A percentile compares a stretch with the other conserved stretches of the same genome.
Evolutionary conservation across 192 early-diverging fungal genomes (phyloP).

Genomic region (Entomortierella chlamydospora): DNA sequence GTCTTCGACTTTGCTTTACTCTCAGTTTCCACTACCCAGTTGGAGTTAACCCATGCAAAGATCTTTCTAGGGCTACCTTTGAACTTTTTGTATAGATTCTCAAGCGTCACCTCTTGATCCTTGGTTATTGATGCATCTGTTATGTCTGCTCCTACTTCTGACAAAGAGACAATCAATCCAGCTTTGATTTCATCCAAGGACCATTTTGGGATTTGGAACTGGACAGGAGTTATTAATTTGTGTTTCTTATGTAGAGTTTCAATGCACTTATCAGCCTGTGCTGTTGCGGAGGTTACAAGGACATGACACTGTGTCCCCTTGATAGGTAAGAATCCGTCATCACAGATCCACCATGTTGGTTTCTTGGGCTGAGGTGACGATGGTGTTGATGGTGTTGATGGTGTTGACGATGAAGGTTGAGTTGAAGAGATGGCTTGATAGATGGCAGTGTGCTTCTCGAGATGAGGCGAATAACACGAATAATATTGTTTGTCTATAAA

Average conservation of each 20-base stretch:
- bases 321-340: constrained; percentile 41
- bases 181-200: constrained; percentile 33
- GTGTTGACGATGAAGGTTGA: neutral
- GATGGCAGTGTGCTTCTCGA: constrained; percentile 23
- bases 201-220: constrained; percentile 49
- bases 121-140: neutral
- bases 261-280: constrained; percentile 1
- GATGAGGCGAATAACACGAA: constrained; percentile 39
- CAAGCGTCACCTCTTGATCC: constrained; percentile 22
- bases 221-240: constrained; percentile 4
- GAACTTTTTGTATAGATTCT: constrained; percentile 15
- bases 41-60: constrained; percentile 32
- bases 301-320: constrained; percentile 26
- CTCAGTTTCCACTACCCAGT: constrained; percentile 15
- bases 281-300: constrained; percentile 9
- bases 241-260: constrained; percentile 33
- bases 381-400: too few relatives aligned
- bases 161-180: constrained; percentile 20
- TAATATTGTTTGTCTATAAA: constrained; percentile 25
- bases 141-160: neutral
- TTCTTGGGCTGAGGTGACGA: neutral
- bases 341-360: constrained; percentile 46
- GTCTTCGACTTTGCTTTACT: neutral
- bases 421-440: constrained; percentile 13
- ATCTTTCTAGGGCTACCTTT: constrained; percentile 40